phyloP scores from a whole-genome alignment of 768 basidiomycete species.

The Tylopilus felleus region DNA sequence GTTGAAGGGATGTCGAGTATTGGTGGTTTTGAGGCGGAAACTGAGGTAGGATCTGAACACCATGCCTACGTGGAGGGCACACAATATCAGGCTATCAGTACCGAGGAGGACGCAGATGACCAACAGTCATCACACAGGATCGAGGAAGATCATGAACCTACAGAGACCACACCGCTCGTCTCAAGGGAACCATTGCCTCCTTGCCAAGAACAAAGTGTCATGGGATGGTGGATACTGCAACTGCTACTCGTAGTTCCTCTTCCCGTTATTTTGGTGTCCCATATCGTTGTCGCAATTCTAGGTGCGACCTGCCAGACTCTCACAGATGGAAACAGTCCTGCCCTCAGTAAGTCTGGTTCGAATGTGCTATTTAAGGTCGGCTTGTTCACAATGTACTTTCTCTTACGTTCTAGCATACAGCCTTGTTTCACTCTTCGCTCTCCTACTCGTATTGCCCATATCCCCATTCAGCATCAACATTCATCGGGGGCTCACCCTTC shows the following conservation, averaged over 20 bases:
- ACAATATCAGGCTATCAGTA: conserved; percentile 27
- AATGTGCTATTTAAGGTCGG: neutral
- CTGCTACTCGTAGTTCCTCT: conserved; percentile 51
- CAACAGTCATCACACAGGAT: conserved; percentile 17
- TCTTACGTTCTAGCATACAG: conserved; percentile 45
- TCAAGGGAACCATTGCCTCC: conserved; percentile 22
- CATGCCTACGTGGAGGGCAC: conserved; percentile 13
- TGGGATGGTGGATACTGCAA: conserved; percentile 60
- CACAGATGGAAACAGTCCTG: conserved; percentile 55
- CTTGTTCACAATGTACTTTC: neutral
- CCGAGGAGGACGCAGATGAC: conserved; percentile 17
- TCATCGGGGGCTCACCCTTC: conserved; percentile 36
- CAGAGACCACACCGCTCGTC: conserved; percentile 58
- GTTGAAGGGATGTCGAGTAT: conserved; percentile 33
- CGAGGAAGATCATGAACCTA: conserved; percentile 41
- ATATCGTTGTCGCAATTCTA: conserved; percentile 48
- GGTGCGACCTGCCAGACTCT: conserved; percentile 54
- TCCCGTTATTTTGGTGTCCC: conserved; percentile 49
- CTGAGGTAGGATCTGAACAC: conserved; percentile 1
- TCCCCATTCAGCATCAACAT: conserved; percentile 61
- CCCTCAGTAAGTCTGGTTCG: conserved; percentile 40
- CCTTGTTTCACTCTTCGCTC: conserved; percentile 41
- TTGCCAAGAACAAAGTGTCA: conserved; percentile 16
- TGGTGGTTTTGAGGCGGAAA: conserved; percentile 9
- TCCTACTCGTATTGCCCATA: conserved; percentile 55